Evolutionary conservation across 2,329 filamentous ascomycete genomes (phyloP), one percentile per base, ranked within the genome.

Genomic region (Beauveria medogensis): DNA sequence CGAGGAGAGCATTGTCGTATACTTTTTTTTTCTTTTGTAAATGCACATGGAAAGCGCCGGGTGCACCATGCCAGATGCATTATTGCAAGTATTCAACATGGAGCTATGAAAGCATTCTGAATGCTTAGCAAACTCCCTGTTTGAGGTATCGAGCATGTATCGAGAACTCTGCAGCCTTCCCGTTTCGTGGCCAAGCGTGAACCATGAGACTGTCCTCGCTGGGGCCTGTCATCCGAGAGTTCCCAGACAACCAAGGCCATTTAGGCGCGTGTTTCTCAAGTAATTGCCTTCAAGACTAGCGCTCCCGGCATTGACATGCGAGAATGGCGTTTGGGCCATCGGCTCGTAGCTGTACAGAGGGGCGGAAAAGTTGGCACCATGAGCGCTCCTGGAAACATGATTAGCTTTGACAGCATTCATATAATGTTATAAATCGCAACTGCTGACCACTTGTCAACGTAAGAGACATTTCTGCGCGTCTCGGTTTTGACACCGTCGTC

Each of bases 291-390:
- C 28, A 3, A 30, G 9, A 30, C 28, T 10, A 9, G 28, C 28
- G 28, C 28, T 30, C 9, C 28, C 10, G 9, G 9, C 28, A 30
- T 30, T 30, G 28, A 3, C 28, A 30, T 10, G 28, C 28, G 28
- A 10, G 28, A 30, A 30, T 3, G 28, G 9, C 9, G 28, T 30
- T 30, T 9, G 9, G 9, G 2, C 28, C 10, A 30, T 9, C 28
- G 28, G 28, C 10, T 30, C 28, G 9, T 30, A 10, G 28, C 10
- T 30, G 28, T 30, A 4, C 9, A 30, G 2, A 30, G 28, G 9
- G 28, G 10, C 89, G 52, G 88, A 81, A 69, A 88, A 91, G 64
- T 89, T 83, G 59, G 90, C 82, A 26, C 77, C 86, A 69, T 96
- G 94, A 55, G 91, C 89, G 46, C 70, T 69, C 72, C 73, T 75